Evolutionary conservation across 2,329 filamentous ascomycete species (phyloP).

Genomic region (Aspergillus latus): DNA sequence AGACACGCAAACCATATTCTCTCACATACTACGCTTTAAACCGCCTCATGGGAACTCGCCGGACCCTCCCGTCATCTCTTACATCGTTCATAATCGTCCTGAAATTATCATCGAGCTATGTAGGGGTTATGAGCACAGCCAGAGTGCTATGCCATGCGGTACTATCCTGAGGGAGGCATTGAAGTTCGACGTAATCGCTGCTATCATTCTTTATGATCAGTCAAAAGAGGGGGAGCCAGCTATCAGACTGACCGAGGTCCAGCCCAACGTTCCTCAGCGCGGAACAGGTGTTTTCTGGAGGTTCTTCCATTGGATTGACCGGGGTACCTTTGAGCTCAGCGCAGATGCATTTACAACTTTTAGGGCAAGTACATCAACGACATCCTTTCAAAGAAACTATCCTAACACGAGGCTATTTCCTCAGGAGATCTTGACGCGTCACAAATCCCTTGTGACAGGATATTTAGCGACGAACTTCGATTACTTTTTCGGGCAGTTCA

Average conservation of each 20-base stretch:
- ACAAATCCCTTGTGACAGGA: slow-evolving; percentile 87
- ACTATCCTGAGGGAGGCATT: slow-evolving; percentile 84
- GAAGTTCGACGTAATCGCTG: slow-evolving; percentile 87
- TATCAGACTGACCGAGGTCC: slow-evolving; percentile 75
- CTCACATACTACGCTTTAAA: slow-evolving; percentile 88
- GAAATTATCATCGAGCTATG: slow-evolving; percentile 87
- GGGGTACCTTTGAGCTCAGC: slow-evolving; percentile 92
- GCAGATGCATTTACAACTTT: slow-evolving; percentile 98
- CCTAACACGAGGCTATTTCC: slow-evolving; percentile 12
- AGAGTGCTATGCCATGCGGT: slow-evolving; percentile 88
- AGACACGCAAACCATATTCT: slow-evolving; percentile 93
- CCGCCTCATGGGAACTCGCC: slow-evolving; percentile 64
- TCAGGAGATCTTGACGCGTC: slow-evolving; percentile 88
- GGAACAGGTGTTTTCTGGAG: slow-evolving; percentile 91
- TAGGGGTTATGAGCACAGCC: slow-evolving; percentile 82
- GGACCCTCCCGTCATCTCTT: slow-evolving; percentile 82
- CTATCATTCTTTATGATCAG: slow-evolving; percentile 90
- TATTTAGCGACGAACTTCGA: slow-evolving; percentile 91
- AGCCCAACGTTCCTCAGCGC: slow-evolving; percentile 70
- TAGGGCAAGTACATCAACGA: slow-evolving; percentile 60
- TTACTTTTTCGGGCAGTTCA: slow-evolving; percentile 89
- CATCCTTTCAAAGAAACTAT: neutral
- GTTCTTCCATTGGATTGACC: slow-evolving; percentile 97
- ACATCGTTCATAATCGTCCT: slow-evolving; percentile 81
- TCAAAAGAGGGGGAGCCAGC: slow-evolving; percentile 70